Conservation (phyloP, 768 basidiomycete genomes). For the Boletus barrowsii region DNA sequence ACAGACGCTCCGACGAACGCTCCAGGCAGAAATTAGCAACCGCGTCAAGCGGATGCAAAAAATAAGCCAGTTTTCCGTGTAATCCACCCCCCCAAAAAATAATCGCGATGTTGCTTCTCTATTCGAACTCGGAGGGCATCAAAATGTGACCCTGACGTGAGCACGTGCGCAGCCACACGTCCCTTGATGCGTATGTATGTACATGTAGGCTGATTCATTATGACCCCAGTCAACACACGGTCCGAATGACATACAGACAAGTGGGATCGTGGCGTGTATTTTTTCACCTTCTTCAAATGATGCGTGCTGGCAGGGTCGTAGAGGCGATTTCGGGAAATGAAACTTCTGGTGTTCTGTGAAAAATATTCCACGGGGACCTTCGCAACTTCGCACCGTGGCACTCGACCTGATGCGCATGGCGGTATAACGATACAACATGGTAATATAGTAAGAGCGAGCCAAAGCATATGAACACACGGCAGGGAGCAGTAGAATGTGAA, state of each 20-base stretch:
- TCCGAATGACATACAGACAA: background rate
- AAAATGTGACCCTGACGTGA: background rate
- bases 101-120: too few species aligned
- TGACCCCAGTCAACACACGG: background rate
- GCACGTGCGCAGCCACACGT: background rate
- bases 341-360: slow-evolving; percentile 5
- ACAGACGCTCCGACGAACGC: slow-evolving; percentile 40
- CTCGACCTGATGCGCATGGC: background rate
- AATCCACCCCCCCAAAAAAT: background rate
- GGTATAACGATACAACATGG: slow-evolving; percentile 23
- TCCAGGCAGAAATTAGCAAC: slow-evolving; percentile 59
- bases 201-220: too few species aligned
- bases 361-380: background rate
- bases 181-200: background rate
- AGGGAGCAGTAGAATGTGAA: slow-evolving; percentile 15
- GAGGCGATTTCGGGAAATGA: slow-evolving; percentile 10
- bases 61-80: slow-evolving; percentile 42
- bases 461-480: slow-evolving; percentile 14
- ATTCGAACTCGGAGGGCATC: too few species aligned
- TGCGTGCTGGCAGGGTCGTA: slow-evolving; percentile 16
- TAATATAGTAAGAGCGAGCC: slow-evolving; percentile 12
- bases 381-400: background rate
- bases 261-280: background rate
- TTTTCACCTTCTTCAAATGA: background rate
- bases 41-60: slow-evolving; percentile 71